These are phyloP conservation scores for Mucor lusitanicus DNA, from an alignment of 371 early-diverging fungal genomes.

Conservation along the genomic window DNA sequence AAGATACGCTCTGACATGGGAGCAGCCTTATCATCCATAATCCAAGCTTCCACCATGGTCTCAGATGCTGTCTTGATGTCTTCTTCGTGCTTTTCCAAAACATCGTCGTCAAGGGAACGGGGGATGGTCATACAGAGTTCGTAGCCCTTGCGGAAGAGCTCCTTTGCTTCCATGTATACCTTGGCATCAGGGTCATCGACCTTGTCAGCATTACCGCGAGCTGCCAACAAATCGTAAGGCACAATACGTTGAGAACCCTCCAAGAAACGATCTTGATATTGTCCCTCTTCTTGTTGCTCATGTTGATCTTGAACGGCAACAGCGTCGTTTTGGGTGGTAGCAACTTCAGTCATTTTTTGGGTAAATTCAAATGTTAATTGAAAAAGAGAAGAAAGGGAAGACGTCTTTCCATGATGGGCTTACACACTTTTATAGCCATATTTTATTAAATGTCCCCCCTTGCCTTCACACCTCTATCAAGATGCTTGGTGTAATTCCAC, in stretches of 20 bases:
- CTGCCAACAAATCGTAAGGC: constrained; percentile 65
- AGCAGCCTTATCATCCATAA: constrained; percentile 70
- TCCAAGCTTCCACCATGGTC: constrained; percentile 64
- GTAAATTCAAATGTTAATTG: background rate
- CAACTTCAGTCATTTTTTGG: constrained; percentile 19
- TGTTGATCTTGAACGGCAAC: background rate
- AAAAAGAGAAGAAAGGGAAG: background rate
- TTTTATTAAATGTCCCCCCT: background rate
- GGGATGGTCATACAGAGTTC: constrained; percentile 64
- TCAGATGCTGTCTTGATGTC: constrained; percentile 64
- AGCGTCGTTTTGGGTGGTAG: background rate
- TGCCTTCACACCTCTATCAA: background rate
- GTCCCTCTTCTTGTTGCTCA: constrained; percentile 22
- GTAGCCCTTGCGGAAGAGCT: constrained; percentile 58
- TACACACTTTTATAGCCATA: background rate
- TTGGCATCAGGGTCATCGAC: constrained; percentile 64
- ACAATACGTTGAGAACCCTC: constrained; percentile 54
- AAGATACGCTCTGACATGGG: constrained; percentile 57
- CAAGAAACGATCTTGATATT: constrained; percentile 55
- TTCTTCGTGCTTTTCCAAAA: constrained; percentile 57
- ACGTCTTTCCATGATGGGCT: background rate
- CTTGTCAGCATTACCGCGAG: constrained; percentile 55
- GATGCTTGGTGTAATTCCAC: background rate
- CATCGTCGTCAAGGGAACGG: constrained; percentile 56
- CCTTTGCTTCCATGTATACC: constrained; percentile 61